These are phyloP conservation scores for Candida anutae DNA, from an alignment of 1,139 yeast species.

Conservation along the genomic window DNA sequence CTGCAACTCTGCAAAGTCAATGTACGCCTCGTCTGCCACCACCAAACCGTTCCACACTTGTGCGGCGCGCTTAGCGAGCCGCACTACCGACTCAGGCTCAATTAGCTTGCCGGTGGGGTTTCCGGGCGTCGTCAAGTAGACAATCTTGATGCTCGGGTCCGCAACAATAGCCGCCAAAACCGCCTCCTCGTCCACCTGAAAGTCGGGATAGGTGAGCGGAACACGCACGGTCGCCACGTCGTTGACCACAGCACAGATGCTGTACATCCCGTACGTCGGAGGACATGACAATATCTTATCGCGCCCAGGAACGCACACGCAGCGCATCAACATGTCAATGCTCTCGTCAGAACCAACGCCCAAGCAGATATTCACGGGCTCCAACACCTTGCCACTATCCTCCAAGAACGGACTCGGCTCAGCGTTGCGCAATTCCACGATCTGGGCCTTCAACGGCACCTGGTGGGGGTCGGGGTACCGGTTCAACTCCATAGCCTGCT, in stretches of 20 bases:
- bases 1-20: constrained; percentile 56
- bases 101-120: constrained; percentile 83
- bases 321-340: constrained; percentile 81
- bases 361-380: constrained; percentile 67
- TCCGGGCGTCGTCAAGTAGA: constrained; percentile 96
- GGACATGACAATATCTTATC: constrained; percentile 85
- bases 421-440: constrained; percentile 63
- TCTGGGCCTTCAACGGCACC: constrained; percentile 60
- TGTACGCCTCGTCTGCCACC: constrained; percentile 90
- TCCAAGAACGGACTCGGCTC: constrained; percentile 24
- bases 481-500: constrained; percentile 48
- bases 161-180: constrained; percentile 42
- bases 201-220: constrained; percentile 50
- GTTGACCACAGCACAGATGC: constrained; percentile 82
- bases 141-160: constrained; percentile 61
- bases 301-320: constrained; percentile 73
- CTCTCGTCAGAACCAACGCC: constrained; percentile 98
- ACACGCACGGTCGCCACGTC: constrained; percentile 74
- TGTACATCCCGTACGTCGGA: constrained; percentile 97
- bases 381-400: constrained; percentile 20
- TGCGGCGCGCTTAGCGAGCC: constrained; percentile 39
- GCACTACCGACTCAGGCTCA: constrained; percentile 38
- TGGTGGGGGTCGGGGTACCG: constrained; percentile 98
- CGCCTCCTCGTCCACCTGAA: constrained; percentile 57
- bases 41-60: constrained; percentile 67